A percentile compares a stretch with the other conserved stretches of the same genome.
Conservation (phyloP, 176 grass and related monocot species). For the Luzula sylvatica region DNA sequence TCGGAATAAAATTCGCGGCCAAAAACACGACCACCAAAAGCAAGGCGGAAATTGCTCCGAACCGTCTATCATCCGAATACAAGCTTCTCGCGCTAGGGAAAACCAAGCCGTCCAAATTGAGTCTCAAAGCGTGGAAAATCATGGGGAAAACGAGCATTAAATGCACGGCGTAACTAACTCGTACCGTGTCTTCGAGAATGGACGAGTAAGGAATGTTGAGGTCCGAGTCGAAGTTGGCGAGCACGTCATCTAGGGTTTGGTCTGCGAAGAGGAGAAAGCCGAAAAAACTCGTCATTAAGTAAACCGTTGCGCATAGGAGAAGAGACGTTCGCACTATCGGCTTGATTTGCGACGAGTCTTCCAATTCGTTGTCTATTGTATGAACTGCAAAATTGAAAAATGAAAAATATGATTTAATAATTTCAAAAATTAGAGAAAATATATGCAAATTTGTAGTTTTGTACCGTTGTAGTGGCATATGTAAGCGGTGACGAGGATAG, state of each 20-base stretch:
- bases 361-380: slow-evolving; percentile 67
- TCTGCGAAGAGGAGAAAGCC: slow-evolving; percentile 86
- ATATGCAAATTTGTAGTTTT: too few relatives aligned
- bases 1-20: slow-evolving; percentile 89
- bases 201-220: slow-evolving; percentile 87
- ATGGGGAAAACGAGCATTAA: slow-evolving; percentile 99
- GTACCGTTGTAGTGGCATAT: slow-evolving; percentile 97
- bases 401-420: too few relatives aligned
- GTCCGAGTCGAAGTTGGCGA: slow-evolving; percentile 83
- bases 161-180: slow-evolving; percentile 82
- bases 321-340: slow-evolving; percentile 66
- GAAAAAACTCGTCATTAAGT: slow-evolving; percentile 83
- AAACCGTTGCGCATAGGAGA: slow-evolving; percentile 63
- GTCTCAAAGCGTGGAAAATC: slow-evolving; percentile 87
- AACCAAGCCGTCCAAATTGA: slow-evolving; percentile 83
- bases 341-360: slow-evolving; percentile 74
- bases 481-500: slow-evolving; percentile 84
- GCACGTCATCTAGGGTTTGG: slow-evolving; percentile 71
- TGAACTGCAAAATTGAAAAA: slow-evolving; percentile 56
- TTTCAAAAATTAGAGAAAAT: too few relatives aligned
- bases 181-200: slow-evolving; percentile 60
- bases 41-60: slow-evolving; percentile 39
- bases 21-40: slow-evolving; percentile 67
- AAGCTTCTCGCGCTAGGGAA: slow-evolving; percentile 45
- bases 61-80: slow-evolving; percentile 60